phyloP scores from a whole-genome alignment of 371 early-diverging fungal species.

The Apophysomyces elegans region DNA sequence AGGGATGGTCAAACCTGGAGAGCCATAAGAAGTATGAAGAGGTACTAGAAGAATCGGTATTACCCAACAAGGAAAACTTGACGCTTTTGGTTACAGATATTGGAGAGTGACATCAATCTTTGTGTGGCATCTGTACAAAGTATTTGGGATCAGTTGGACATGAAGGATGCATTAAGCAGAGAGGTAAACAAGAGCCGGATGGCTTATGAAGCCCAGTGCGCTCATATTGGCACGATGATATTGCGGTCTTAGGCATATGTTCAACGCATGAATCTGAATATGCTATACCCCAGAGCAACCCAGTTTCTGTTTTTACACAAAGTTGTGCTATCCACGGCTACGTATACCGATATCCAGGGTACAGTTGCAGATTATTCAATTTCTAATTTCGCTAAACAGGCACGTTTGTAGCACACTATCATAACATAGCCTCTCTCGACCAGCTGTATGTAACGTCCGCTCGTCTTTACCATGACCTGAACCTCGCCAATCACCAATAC shows the following conservation, averaged over 20 bases:
- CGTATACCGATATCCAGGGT: conserved; percentile 10
- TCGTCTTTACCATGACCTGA: conserved; percentile 52
- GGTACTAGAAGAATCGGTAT: not conserved
- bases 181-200: not conserved
- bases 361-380: not conserved
- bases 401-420: conserved; percentile 23
- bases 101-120: not conserved
- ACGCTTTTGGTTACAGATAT: not conserved
- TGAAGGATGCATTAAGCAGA: conserved; percentile 3
- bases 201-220: not conserved
- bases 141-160: not conserved
- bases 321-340: not conserved
- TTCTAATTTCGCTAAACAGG: not conserved
- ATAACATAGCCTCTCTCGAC: conserved; percentile 30
- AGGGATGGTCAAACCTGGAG: not conserved
- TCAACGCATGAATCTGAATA: conserved; percentile 14
- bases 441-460: conserved; percentile 56
- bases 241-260: not conserved
- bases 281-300: conserved; percentile 16
- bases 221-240: not conserved
- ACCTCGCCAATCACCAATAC: conserved; percentile 54
- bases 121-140: not conserved
- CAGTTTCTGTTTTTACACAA: conserved; percentile 10
- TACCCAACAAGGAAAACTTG: not conserved
- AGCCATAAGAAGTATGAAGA: not conserved